Evolutionary conservation across 371 early-diverging fungal species (phyloP), one percentile per base, ranked within the genome.

Genomic region (Mucor piriformis): DNA sequence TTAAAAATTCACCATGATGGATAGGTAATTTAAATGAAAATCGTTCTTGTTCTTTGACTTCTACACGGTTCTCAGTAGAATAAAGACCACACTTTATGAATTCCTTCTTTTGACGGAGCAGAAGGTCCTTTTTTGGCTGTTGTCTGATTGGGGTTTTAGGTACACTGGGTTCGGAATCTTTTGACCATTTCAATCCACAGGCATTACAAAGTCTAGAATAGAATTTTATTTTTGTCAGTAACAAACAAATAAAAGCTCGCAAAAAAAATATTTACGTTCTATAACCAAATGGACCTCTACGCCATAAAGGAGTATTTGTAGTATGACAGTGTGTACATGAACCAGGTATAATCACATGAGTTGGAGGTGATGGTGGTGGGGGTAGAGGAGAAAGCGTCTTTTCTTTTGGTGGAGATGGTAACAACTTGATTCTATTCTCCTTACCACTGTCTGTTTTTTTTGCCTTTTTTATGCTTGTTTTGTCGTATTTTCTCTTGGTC

Each of bases 11-110:
- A 3, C 85, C 87, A 43, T 76, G 78, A 59, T 83, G 77, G n/a
- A 83, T 77, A 10, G 87, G 87, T 27, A 83, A 46, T n/a, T 68
- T 69, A 40, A 83, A 67, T 3, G 18, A 16, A 44, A 79, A 79
- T n/a, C 11, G 5, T 10, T 7, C 2, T 16, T 27, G 6, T 38
- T 53, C 27, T 35, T 7, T 27, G 20, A 20, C 20, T 20, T 21
- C n/a, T 3, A 43, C 20, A 32, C 67, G 48, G 2, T 27, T 50
- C 27, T 59, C 56, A 4, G 35, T 47, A 11, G 44, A 59, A 47
- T 67, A 67, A 11, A 67, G 59, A 21, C 67, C 67, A 4, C 56
- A 59, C 3, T 15, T 18, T 8, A 67, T 49, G 21, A 23, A 67
- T 16, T 67, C 47, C 37, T 67, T 67, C 23, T 50, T 23, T 11